Evolutionary conservation across 1,139 yeast genomes (phyloP).

Genomic region (Nakaseomyces kungkrabaensis): DNA sequence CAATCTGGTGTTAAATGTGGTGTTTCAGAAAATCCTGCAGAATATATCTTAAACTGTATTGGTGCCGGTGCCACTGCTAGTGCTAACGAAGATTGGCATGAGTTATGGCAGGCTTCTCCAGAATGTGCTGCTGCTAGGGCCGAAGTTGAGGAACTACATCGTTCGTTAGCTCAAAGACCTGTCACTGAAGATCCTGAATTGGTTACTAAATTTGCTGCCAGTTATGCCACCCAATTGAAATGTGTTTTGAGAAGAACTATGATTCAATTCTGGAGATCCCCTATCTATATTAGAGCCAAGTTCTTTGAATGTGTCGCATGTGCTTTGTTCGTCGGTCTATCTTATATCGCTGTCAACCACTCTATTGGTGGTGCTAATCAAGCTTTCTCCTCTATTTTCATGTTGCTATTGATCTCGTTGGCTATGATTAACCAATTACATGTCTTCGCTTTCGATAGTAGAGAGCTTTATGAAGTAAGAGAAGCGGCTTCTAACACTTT

Average conservation of each 20-base stretch:
- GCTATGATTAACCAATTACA: slow-evolving; percentile 50
- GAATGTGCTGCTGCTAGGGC: slow-evolving; percentile 32
- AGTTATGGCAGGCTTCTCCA: slow-evolving; percentile 38
- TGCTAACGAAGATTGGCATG: slow-evolving; percentile 38
- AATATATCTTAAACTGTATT: slow-evolving; percentile 51
- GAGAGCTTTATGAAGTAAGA: slow-evolving; percentile 52
- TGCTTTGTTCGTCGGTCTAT: slow-evolving; percentile 44
- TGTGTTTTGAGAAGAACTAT: slow-evolving; percentile 36
- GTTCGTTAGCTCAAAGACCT: slow-evolving; percentile 20
- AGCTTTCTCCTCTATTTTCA: slow-evolving; percentile 46
- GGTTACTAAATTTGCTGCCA: slow-evolving; percentile 31
- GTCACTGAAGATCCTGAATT: slow-evolving; percentile 28
- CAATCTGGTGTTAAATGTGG: slow-evolving; percentile 42
- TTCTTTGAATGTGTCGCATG: slow-evolving; percentile 38
- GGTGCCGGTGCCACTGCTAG: slow-evolving; percentile 62
- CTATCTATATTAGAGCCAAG: slow-evolving; percentile 41
- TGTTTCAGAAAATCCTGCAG: slow-evolving; percentile 52
- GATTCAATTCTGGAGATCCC: slow-evolving; percentile 42
- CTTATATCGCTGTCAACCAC: slow-evolving; percentile 35
- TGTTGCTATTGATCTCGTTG: slow-evolving; percentile 43
- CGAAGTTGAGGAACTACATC: slow-evolving; percentile 32
- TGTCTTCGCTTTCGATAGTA: slow-evolving; percentile 36
- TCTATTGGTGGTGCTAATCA: slow-evolving; percentile 40
- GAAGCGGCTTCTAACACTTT: slow-evolving; percentile 54
- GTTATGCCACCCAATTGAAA: slow-evolving; percentile 33